Conservation (phyloP, 139 green algal genomes). For the Chlamydomonas schloesseri region DNA sequence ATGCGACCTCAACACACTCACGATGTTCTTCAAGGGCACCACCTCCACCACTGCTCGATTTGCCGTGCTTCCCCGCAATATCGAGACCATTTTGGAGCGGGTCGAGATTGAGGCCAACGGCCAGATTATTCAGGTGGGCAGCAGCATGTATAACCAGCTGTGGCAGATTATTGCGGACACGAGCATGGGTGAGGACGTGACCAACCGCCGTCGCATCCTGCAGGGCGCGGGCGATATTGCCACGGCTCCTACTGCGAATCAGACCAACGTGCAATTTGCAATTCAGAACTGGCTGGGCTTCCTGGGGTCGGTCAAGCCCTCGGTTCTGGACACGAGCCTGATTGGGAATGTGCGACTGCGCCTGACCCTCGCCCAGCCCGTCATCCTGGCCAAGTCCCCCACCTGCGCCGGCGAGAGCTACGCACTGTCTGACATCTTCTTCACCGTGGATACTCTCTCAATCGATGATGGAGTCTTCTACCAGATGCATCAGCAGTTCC, state of each 20-base stretch:
- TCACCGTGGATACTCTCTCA: background rate
- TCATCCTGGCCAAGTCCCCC: background rate
- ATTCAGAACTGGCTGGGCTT: constrained; percentile 6
- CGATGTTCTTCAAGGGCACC: background rate
- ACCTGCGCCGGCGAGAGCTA: background rate
- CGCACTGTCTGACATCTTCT: background rate
- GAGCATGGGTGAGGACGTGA: background rate
- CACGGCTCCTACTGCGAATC: background rate
- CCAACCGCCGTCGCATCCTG: background rate
- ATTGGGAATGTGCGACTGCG: no score
- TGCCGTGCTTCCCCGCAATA: background rate
- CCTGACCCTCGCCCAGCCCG: background rate
- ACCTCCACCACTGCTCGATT: background rate
- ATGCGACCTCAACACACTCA: background rate
- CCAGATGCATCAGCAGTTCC: background rate
- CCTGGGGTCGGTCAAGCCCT: background rate
- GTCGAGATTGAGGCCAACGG: background rate
- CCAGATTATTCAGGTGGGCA: background rate
- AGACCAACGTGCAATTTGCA: background rate
- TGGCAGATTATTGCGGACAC: background rate
- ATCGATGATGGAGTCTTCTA: no score
- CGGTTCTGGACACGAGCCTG: background rate
- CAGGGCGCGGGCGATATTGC: background rate
- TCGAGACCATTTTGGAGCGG: background rate
- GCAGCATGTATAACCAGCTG: background rate